These are phyloP conservation scores for Conticribra weissflogii DNA, from an alignment of 108 stramenopile genomes.

Conservation along the genomic window DNA sequence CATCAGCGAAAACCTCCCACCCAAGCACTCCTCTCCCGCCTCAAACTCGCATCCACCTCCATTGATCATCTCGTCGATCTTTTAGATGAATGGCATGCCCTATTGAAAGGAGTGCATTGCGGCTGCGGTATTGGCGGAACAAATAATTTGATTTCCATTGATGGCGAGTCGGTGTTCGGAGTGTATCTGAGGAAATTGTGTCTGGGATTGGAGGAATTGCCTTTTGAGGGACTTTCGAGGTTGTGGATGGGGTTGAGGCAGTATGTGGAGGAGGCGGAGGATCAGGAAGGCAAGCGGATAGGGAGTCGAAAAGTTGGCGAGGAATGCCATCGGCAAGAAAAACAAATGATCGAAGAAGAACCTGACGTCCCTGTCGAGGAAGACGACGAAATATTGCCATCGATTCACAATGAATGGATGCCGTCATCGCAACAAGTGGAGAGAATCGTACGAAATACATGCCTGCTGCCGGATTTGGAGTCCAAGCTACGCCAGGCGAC, in stretches of 20 bases:
- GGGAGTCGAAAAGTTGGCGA: too few species aligned
- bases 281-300: too few species aligned
- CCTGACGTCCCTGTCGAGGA: background rate
- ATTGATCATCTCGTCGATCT: conserved; percentile 37
- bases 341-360: background rate
- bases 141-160: conserved; percentile 8
- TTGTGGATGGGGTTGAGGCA: conserved; percentile 60
- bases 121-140: conserved; percentile 2
- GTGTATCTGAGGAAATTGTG: conserved; percentile 72
- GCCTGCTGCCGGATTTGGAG: conserved; percentile 25
- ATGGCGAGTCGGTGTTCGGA: conserved; percentile 66
- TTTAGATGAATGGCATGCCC: conserved; percentile 33
- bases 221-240: conserved; percentile 66
- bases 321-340: background rate
- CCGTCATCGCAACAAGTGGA: conserved; percentile 48
- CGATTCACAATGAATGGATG: conserved; percentile 10
- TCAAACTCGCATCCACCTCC: conserved; percentile 25
- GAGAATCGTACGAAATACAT: conserved; percentile 34
- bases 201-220: conserved; percentile 81
- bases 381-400: background rate
- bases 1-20: conserved; percentile 26
- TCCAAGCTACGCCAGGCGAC: background rate
- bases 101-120: conserved; percentile 25
- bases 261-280: conserved; percentile 33
- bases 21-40: conserved; percentile 10